Evolutionary conservation across 2,329 filamentous ascomycete species (phyloP), one percentile per base, ranked within the genome.

Genomic region (Hyphodiscus sp.): DNA sequence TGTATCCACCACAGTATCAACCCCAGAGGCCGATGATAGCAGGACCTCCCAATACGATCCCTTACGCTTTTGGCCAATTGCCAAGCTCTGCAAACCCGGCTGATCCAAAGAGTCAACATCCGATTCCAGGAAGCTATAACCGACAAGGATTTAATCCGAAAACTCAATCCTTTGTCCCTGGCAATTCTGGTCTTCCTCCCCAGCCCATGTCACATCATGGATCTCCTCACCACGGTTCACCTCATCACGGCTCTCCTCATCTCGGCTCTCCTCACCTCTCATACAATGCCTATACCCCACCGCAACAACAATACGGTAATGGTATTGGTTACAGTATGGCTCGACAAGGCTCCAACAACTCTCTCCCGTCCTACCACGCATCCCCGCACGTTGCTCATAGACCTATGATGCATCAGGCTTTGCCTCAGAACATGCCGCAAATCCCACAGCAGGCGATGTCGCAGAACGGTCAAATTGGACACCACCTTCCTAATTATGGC

Each of bases 61-160:
- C 83, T 1, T 96, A 95, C 70, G 78, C 84, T 0, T 96, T 86
- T 67, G 87, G 89, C 2, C 89, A 95, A 65, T 77, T 92, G 46
- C 87, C 89, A 3, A 81, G 77, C 18, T 82, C 87, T 58, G 76
- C 79, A 49, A 84, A 85, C 47, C 83, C 88, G 23, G 78, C 87
- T 57, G 87, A 87, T 63, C 81, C 84, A 9, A 85, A 87, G 69
- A 82, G 80, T 54, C 86, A 91, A 66, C 89, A 96, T 67, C 88
- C 89, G 6, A 83, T 95, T 53, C 89, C 90, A 15, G 89, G 89
- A 38, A 94, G 86, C 70, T 95, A 82, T 67, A 89, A 87, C 66
- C 80, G 91, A 54, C 89, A 90, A 63, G 83, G 87, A 13, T 96
- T 97, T 74, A 96, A 96, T 67, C 92, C 91, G 0, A 91, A 95